phyloP scores from a whole-genome alignment of 768 basidiomycete genomes.

The Suillus ampliporus region DNA sequence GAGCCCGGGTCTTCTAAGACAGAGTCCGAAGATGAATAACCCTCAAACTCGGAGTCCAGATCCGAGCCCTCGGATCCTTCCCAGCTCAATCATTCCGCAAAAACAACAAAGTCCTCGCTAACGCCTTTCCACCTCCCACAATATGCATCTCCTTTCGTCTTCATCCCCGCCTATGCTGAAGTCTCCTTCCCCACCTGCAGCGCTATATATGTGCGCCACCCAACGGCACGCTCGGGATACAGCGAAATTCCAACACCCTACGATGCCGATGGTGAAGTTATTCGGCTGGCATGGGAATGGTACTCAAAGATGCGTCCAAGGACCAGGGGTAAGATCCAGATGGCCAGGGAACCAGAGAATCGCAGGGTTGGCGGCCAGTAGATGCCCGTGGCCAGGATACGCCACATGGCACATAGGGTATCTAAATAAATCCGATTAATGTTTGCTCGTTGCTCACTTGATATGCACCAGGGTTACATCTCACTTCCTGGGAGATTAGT shows the following conservation, averaged over 20 bases:
- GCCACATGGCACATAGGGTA: neutral
- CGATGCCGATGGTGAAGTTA: constrained; percentile 92
- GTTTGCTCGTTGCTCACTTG: neutral
- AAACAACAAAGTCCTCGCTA: constrained; percentile 31
- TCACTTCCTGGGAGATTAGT: neutral
- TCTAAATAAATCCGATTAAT: neutral
- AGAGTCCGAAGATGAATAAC: constrained; percentile 14
- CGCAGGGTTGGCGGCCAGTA: constrained; percentile 42
- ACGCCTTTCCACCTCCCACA: constrained; percentile 87
- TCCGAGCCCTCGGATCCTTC: constrained; percentile 1
- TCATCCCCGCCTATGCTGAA: constrained; percentile 92
- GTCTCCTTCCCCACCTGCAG: constrained; percentile 89
- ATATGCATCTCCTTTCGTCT: constrained; percentile 89
- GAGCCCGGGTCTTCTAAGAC: constrained; percentile 33
- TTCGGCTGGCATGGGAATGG: constrained; percentile 97
- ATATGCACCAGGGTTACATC: neutral
- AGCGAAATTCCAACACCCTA: constrained; percentile 96
- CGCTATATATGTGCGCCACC: constrained; percentile 91
- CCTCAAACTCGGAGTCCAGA: constrained; percentile 3
- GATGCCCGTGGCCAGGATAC: neutral
- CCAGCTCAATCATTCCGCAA: neutral
- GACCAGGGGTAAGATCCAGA: constrained; percentile 66
- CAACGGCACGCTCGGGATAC: constrained; percentile 94
- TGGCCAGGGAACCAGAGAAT: constrained; percentile 71
- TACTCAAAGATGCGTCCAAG: constrained; percentile 75